Evolutionary conservation across 306 rosid genomes (phyloP).

Genomic region (Medicago truncatula): DNA sequence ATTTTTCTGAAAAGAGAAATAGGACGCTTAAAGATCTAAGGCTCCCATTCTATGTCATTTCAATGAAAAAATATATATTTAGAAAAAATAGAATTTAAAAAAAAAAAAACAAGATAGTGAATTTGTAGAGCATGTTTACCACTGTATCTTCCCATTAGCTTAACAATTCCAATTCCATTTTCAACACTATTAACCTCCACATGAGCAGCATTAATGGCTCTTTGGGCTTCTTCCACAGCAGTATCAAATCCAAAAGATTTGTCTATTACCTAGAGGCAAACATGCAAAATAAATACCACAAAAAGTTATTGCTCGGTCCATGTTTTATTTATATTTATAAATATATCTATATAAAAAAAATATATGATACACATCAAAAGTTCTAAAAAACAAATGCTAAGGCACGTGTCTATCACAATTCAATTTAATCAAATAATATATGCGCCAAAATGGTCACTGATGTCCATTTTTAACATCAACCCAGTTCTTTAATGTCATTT

Average conservation of each 20-base stretch:
- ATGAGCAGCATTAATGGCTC: slow-evolving; percentile 96
- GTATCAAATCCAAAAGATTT: slow-evolving; percentile 98
- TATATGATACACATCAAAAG: background rate
- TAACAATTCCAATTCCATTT: slow-evolving; percentile 91
- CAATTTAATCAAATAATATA: background rate
- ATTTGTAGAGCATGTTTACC: slow-evolving; percentile 56
- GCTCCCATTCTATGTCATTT: slow-evolving; percentile 32
- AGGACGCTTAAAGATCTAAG: slow-evolving; percentile 44
- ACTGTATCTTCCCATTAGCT: slow-evolving; percentile 94
- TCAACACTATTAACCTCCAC: slow-evolving; percentile 95
- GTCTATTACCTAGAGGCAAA: slow-evolving; percentile 84
- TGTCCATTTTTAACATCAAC: background rate
- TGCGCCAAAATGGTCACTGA: background rate
- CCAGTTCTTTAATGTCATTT: background rate
- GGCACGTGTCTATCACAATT: slow-evolving; percentile 6
- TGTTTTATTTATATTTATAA: slow-evolving; percentile 24
- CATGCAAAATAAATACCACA: slow-evolving; percentile 38
- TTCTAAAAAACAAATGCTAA: slow-evolving; percentile 16
- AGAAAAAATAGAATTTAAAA: slow-evolving; percentile 12
- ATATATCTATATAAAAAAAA: background rate
- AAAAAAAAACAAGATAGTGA: background rate
- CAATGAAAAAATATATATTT: slow-evolving; percentile 10
- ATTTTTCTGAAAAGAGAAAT: slow-evolving; percentile 41
- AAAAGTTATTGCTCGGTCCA: slow-evolving; percentile 18
- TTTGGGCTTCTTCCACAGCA: slow-evolving; percentile 98